Base-by-base conservation (phyloP, 257 asterid genomes). In the Solanum gracilifrons region DNA sequence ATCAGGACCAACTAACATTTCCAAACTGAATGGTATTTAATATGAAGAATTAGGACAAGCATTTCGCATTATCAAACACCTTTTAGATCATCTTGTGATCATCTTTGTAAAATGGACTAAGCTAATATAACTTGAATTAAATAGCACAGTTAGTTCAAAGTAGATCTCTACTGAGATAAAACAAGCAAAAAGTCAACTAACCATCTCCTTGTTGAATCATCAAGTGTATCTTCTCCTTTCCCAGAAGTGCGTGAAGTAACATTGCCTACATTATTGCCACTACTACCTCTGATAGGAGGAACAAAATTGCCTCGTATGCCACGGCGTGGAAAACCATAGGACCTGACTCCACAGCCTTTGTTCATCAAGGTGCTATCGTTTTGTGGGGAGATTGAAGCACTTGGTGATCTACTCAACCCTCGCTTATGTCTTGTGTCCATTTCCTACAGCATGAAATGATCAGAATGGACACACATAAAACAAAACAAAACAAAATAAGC, bases 141-240 rank as follows among this genome's bases (percentile, higher is more conserved):
- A 82, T 23, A 48, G 43, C 69, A 31, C 33, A 46, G 20, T 46
- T 16, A 80, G 85, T 41, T 46, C 85, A 80, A 80, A 46, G 27
- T 80, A 46, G 69, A 82, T 31, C 29, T 29, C 31, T 48, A 31
- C 69, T 48, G 20, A 48, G 5, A 82, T 10, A 82, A 29, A 48
- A 31, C 69, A 82, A 82, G 74, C 32, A 7, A 86, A 7, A 86
- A 86, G 82, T 74, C 60, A 86, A 82, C 86, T 90, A 86, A 96
- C 99, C 99, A 97, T 95, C 90, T 94, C 87, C 90, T 94, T 71
- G 97, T 95, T 31, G 99, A 96, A 92, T 95, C 98, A 31, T 97
- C 99, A 85, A 96, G 62, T 76, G 93, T 90, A 88, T 97, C 99
- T 43, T 97, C 99, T 69, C 95, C 93, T 93, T 96, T 97, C 88